Percentiles rank a stretch among this genome's conserved stretches.
Evolutionary conservation across 225 moss, liverwort and hornwort genomes (phyloP).

Genomic region (Ulota crispa): DNA sequence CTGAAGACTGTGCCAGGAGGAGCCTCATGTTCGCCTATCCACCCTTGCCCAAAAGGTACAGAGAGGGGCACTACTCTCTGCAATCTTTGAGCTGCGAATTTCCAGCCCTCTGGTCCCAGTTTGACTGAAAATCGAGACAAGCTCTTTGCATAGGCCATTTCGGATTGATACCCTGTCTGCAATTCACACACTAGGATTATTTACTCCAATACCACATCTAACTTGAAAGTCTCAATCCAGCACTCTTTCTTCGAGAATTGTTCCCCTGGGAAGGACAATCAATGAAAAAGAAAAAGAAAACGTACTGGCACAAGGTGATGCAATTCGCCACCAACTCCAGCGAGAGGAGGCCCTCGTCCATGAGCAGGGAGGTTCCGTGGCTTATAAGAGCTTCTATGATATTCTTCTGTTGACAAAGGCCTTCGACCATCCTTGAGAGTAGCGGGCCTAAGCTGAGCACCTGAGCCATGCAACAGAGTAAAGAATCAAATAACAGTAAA

Average conservation of each 20-base stretch:
- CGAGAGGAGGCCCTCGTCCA: conserved; percentile 85
- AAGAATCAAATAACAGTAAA: neutral
- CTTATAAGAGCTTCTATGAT: conserved; percentile 94
- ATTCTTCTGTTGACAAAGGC: conserved; percentile 92
- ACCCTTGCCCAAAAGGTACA: conserved; percentile 63
- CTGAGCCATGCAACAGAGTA: conserved; percentile 38
- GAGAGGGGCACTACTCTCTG: conserved; percentile 64
- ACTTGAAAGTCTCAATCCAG: conserved; percentile 7
- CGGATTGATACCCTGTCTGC: conserved; percentile 62
- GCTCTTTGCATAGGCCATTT: conserved; percentile 65
- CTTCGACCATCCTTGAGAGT: conserved; percentile 90
- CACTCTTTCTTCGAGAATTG: neutral
- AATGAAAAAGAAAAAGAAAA: conserved; percentile 5
- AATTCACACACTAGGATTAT: conserved; percentile 19
- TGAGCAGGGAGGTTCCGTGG: conserved; percentile 89
- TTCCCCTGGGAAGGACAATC: neutral
- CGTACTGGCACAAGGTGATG: conserved; percentile 90
- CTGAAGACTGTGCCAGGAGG: conserved; percentile 63
- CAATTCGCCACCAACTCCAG: conserved; percentile 91
- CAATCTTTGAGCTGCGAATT: conserved; percentile 54
- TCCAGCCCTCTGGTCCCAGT: conserved; percentile 59
- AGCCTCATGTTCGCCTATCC: conserved; percentile 64
- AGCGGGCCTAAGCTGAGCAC: conserved; percentile 74
- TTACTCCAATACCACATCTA: conserved; percentile 4
- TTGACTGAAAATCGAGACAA: conserved; percentile 54